Percentiles rank a stretch among this genome's conserved stretches.
phyloP scores from a whole-genome alignment of 345 rosid species.

The Clarkia xantiana region DNA sequence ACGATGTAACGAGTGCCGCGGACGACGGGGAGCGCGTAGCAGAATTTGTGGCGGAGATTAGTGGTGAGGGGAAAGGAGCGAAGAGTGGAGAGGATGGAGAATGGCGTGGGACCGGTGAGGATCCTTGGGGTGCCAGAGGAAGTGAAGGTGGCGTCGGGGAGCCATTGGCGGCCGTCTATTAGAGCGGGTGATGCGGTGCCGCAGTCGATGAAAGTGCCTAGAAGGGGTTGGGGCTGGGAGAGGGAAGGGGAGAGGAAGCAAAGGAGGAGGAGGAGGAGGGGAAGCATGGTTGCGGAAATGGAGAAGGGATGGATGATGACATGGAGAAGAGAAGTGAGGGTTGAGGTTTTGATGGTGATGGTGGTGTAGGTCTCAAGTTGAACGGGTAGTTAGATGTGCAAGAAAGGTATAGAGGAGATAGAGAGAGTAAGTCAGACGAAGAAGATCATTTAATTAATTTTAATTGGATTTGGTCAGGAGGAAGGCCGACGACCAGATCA shows the following conservation, averaged over 20 bases:
- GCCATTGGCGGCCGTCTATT: slow-evolving; percentile 42
- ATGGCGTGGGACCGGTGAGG: slow-evolving; percentile 16
- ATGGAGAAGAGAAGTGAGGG: slow-evolving; percentile 1
- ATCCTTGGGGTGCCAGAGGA: slow-evolving; percentile 33
- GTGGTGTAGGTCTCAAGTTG: slow-evolving; percentile 17
- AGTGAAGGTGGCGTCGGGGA: slow-evolving; percentile 35
- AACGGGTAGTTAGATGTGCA: slow-evolving; percentile 31
- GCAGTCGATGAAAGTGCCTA: slow-evolving; percentile 62
- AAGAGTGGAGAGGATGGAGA: slow-evolving; percentile 39
- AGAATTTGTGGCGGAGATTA: slow-evolving; percentile 36
- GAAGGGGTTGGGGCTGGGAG: slow-evolving; percentile 21
- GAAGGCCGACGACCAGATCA: too few relatives aligned
- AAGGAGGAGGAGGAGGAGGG: slow-evolving; percentile 12
- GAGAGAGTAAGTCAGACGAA: slow-evolving; percentile 11
- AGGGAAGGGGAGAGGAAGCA: slow-evolving; percentile 17
- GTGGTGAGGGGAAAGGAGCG: slow-evolving; percentile 56
- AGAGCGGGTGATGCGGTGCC: slow-evolving; percentile 31
- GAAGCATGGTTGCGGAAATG: neutral
- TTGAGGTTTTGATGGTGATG: slow-evolving; percentile 6
- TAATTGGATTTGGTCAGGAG: slow-evolving; percentile 2
- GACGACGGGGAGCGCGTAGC: slow-evolving; percentile 39
- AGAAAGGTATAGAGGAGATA: slow-evolving; percentile 29
- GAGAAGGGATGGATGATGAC: neutral
- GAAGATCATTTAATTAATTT: slow-evolving; percentile 18
- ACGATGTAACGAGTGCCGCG: slow-evolving; percentile 56